Evolutionary conservation across 768 basidiomycete genomes (phyloP).

Genomic region (Lanmaoa rubissima): DNA sequence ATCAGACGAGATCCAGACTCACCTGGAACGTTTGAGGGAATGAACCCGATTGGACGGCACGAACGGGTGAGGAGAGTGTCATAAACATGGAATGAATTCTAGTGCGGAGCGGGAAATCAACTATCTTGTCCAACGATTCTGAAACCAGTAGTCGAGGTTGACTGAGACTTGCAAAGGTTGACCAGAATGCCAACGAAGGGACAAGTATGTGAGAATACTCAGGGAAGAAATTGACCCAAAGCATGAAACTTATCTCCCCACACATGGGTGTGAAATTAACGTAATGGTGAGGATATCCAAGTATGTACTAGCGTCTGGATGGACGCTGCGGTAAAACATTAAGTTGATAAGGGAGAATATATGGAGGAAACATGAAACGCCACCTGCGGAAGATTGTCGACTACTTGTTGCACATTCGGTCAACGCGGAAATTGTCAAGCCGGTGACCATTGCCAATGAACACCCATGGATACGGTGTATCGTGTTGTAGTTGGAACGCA

Average conservation of each 20-base stretch:
- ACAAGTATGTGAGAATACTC: background rate
- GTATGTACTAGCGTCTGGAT: background rate
- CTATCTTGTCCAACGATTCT: background rate
- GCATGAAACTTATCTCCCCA: conserved; percentile 2
- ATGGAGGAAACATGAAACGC: conserved; percentile 1
- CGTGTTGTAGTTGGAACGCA: conserved; percentile 6
- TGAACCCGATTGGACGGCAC: background rate
- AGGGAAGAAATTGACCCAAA: conserved; percentile 1
- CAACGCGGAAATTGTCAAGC: conserved; percentile 14
- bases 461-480: background rate
- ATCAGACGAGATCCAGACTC: background rate
- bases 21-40: background rate
- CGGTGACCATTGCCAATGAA: background rate
- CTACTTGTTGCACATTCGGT: background rate
- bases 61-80: background rate
- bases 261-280: conserved; percentile 16
- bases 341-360: conserved; percentile 5
- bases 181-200: background rate
- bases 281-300: conserved; percentile 3
- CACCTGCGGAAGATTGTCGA: conserved; percentile 10
- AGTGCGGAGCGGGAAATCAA: background rate
- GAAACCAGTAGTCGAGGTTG: background rate
- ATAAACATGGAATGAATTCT: background rate
- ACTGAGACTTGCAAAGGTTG: background rate
- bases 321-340: background rate